Evolutionary conservation across 2,329 filamentous ascomycete species (phyloP), one percentile per base, ranked within the genome.

Genomic region (Thielaviopsis euricoi): DNA sequence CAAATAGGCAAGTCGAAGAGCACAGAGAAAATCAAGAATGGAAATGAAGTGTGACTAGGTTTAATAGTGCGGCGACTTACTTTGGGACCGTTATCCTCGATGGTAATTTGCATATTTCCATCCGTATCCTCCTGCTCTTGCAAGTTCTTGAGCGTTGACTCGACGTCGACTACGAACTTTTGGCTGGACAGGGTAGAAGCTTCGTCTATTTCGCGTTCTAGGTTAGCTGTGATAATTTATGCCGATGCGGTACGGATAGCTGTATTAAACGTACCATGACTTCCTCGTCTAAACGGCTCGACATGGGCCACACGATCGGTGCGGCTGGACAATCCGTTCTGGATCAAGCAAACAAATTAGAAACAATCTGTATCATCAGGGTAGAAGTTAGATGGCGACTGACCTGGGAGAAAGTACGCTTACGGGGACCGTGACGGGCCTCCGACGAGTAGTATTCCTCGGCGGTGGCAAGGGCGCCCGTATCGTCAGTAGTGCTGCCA

Each of bases 101-200:
- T 95, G 29, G 93, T 98, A 69, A 98, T 98, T 70, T 97, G 90
- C 77, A 89, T 87, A 70, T 98, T 96, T 58, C 81, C 77, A 71
- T 98, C 90, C 29, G 90, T 94, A 67, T 98, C 93, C 70, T 98
- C 93, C 63, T 91, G 86, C 43, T 82, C 81, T 61, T 89, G 77
- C 51, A 98, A 76, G 60, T 80, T 84, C 66, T 89, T 79, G 59
- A 95, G 77, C 0, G 90, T 96, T 22, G 81, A 76, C 53, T 95
- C 86, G 65, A 97, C 90, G 64, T 93, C 81, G 68, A 97, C 83
- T 43, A 95, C 78, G 70, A 95, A 95, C 56, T 62, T 60, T 29
- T 58, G 57, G n/a, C 52, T 60, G 7, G 49, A 51, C 17, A 60
- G 48, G 21, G 53, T 52, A n/a, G 55, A 55, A 29, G 57, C 22